Base-by-base conservation (phyloP, 805 yeast species). In the Spathaspora sp. region DNA sequence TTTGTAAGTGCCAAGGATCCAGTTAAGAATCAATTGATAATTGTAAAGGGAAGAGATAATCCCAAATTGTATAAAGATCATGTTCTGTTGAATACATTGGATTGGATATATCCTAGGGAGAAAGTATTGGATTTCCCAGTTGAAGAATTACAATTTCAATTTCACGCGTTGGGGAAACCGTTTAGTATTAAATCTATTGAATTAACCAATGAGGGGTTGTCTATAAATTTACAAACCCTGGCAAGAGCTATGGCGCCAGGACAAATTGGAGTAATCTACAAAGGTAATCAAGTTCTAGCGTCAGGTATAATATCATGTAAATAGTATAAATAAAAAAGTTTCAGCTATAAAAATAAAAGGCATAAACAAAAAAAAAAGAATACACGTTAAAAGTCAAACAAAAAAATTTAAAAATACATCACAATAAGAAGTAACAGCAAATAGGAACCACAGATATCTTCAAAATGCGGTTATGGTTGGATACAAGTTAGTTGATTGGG, bases 221-320 rank as follows among this genome's bases (percentile, higher is more conserved):
- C n/a, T 20, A 64, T 89, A 7, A 57, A 58, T 19, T 70, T 92
- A 29, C 52, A 55, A 0, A 68, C 73, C 1, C 65, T 71, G 29
- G 80, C 80, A 32, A 69, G 90, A 47, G 97, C 96, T 0, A 81
- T 94, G 62, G 92, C 97, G 0, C 89, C 92, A 0, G 99, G 98
- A 0, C 99, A 93, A 65, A 85, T 81, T 57, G 68, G 90, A 16
- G 96, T 88, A 0, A 63, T 93, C 5, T 94, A 92, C 65, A 68
- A 78, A 42, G 80, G 78, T 1, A 85, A 83, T 46, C 68, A 81
- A 49, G 85, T 93, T 0, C 60, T 92, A 10, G 97, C 97, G 3
- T 60, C 68, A 28, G 76, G 76, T 1, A 56, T 66, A 1, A 55
- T n/a, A n/a, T 70, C 2, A 40, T 49, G 12, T 52, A 52, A 35